A percentile compares a stretch with the other conserved stretches of the same genome.
Conservation (phyloP, 2,329 filamentous ascomycete genomes). For the Trichophaea hybrida region DNA sequence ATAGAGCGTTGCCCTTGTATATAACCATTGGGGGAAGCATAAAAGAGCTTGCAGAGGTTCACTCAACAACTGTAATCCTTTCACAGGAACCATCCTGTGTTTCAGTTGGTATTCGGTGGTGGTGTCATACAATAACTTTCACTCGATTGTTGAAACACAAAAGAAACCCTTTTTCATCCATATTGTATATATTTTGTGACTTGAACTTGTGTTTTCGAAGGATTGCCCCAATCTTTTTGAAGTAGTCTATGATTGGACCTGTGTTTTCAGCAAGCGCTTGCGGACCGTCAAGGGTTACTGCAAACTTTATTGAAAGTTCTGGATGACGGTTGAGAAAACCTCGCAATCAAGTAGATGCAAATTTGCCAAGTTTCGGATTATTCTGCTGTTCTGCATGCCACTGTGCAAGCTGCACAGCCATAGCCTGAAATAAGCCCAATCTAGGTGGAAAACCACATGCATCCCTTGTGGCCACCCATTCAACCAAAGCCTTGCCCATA, state of each 20-base stretch:
- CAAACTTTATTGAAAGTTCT: not conserved
- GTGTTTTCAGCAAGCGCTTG: not conserved
- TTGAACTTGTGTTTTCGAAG: not conserved
- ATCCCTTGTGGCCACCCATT: not conserved
- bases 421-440: not conserved
- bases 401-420: not conserved
- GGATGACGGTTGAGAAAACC: not conserved
- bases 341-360: not conserved
- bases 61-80: not conserved
- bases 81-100: not conserved
- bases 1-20: slow-evolving; percentile 5
- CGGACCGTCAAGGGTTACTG: not conserved
- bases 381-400: not conserved
- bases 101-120: not conserved
- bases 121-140: not conserved
- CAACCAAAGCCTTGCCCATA: not conserved
- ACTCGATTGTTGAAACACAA: not conserved
- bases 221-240: not conserved
- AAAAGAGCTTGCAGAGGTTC: not conserved
- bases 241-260: not conserved
- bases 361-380: not conserved
- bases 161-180: not conserved
- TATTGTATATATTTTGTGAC: not conserved
- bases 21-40: slow-evolving; percentile 9
- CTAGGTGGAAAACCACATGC: not conserved